These are phyloP conservation scores for Colletotrichum agaves DNA, from an alignment of 2,329 filamentous ascomycete species.

Conservation along the genomic window DNA sequence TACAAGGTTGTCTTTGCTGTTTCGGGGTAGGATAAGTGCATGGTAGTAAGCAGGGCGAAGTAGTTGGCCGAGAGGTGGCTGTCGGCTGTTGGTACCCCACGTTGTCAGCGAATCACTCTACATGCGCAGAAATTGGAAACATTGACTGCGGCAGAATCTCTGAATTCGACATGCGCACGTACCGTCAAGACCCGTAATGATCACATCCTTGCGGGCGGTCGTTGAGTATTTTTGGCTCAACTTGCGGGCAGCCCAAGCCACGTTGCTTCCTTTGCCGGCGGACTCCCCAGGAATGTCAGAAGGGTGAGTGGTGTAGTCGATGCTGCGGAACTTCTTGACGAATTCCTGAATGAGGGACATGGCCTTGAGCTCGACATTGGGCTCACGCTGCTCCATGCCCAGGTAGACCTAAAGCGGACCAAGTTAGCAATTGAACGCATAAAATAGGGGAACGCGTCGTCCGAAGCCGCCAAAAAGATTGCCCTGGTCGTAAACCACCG, in stretches of 20 bases:
- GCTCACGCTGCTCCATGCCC: constrained; percentile 78
- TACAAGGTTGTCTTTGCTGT: constrained; percentile 73
- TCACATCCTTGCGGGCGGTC: constrained; percentile 66
- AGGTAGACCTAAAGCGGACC: constrained; percentile 68
- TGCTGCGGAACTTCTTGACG: constrained; percentile 71
- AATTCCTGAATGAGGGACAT: constrained; percentile 70
- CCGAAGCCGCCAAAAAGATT: constrained; percentile 21
- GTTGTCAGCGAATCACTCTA: constrained; percentile 45
- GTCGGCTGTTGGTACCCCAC: constrained; percentile 62
- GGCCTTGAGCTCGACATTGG: constrained; percentile 70
- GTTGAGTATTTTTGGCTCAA: constrained; percentile 70
- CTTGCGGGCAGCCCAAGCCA: constrained; percentile 76
- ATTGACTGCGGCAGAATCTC: constrained; percentile 32
- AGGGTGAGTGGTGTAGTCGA: constrained; percentile 76
- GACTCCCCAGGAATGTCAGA: constrained; percentile 73
- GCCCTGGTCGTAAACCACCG: background rate
- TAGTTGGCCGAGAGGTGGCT: constrained; percentile 77
- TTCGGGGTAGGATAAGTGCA: constrained; percentile 70
- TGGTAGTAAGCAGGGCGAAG: constrained; percentile 71
- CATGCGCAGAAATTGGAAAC: constrained; percentile 38
- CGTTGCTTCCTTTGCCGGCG: constrained; percentile 80
- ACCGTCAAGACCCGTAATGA: constrained; percentile 80
- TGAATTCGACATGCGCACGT: constrained; percentile 47
- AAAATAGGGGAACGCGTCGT: background rate
- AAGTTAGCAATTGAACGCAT: constrained; percentile 34